A percentile compares a stretch with the other conserved stretches of the same genome.
Conservation (phyloP, 345 rosid genomes). For the Gossypium ekmanianum region DNA sequence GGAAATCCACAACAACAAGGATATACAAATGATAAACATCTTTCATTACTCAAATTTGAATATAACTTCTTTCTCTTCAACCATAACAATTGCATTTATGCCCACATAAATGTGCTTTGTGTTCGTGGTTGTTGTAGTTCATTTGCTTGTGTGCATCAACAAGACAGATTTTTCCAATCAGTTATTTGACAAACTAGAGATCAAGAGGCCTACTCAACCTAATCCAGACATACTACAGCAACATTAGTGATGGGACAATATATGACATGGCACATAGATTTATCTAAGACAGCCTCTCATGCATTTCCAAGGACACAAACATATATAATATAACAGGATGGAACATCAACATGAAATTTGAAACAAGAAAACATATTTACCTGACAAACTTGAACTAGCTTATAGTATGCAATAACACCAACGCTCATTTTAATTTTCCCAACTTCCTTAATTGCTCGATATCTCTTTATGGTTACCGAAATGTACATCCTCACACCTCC, state of each 20-base stretch:
- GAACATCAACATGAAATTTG: neutral
- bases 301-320: neutral
- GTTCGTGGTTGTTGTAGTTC: neutral
- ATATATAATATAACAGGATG: neutral
- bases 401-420: conserved; percentile 63
- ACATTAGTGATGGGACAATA: neutral
- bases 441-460: conserved; percentile 66
- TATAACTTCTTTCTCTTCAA: neutral
- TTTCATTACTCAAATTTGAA: neutral
- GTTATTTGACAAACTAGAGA: neutral
- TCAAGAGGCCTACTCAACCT: neutral
- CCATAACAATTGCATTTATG: neutral
- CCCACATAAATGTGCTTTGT: neutral
- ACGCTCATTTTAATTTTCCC: conserved; percentile 79
- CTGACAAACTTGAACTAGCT: conserved; percentile 88
- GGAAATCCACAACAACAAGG: neutral
- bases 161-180: neutral
- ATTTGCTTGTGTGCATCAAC: neutral
- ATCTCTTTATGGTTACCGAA: conserved; percentile 64
- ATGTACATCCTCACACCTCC: conserved; percentile 75
- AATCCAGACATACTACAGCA: neutral
- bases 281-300: neutral
- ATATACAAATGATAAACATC: neutral
- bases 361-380: conserved; percentile 27
- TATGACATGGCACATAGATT: neutral